phyloP scores from a whole-genome alignment of 2,329 filamentous ascomycete species.

The Aureobasidium sp. region DNA sequence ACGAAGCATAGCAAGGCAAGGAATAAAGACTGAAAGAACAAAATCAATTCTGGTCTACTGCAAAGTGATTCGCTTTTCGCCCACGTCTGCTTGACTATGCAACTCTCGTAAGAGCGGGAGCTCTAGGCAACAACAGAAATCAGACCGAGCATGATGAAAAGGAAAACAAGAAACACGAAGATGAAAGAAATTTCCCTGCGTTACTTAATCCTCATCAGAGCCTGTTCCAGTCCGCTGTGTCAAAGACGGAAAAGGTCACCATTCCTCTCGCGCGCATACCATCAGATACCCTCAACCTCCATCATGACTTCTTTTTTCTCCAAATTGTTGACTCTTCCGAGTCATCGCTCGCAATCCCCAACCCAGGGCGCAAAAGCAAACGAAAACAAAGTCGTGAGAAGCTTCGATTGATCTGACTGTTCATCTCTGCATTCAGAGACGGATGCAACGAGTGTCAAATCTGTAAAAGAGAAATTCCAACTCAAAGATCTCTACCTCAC shows the following conservation, averaged over 20 bases:
- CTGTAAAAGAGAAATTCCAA: background rate
- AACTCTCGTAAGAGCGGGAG: conserved; percentile 1
- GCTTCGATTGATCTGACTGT: background rate
- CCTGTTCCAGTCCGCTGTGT: conserved; percentile 1
- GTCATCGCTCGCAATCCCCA: background rate
- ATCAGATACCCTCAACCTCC: background rate
- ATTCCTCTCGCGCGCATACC: background rate
- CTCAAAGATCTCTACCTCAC: conserved; percentile 6
- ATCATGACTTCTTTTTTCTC: background rate
- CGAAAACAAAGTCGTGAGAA: background rate
- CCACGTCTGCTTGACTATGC: conserved; percentile 2
- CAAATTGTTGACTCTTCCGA: conserved; percentile 2
- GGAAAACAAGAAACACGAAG: conserved; percentile 3
- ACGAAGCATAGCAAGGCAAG: background rate
- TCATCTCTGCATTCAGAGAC: background rate
- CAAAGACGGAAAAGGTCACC: conserved; percentile 4
- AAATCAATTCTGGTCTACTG: conserved; percentile 13
- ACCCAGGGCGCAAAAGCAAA: conserved; percentile 3
- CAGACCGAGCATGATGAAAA: conserved; percentile 4
- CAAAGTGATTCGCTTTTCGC: conserved; percentile 9
- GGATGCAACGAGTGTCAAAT: conserved; percentile 3
- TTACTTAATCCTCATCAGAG: conserved; percentile 6
- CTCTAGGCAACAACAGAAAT: conserved; percentile 1
- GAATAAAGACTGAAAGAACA: background rate
- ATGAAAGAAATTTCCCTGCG: conserved; percentile 7